Base-by-base conservation (phyloP, 1,284 basidiomycete species). In the Testicularia cyperi region DNA sequence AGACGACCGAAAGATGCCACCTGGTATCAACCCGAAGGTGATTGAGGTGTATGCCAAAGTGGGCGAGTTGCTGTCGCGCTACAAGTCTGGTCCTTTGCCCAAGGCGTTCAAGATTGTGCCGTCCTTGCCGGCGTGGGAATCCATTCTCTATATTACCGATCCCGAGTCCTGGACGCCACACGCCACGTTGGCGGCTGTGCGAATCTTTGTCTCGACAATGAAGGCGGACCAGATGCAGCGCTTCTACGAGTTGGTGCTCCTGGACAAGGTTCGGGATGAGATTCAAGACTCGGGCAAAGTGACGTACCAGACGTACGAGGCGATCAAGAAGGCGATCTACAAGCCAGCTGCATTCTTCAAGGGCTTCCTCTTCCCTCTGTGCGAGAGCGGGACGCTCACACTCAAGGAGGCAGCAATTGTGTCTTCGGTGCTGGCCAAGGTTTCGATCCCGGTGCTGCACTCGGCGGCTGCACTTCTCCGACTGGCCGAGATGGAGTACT, bases 291-390 rank as follows among this genome's bases (percentile, higher is more conserved):
- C 85, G 24, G 78, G 88, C 84, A 97, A 92, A 74, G 81, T 97
- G 36, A 88, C 89, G 70, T 88, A 91, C 20, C 95, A 98, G 60
- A 88, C 92, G 60, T 99, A 95, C 72, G 90, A 94, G 74, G 86
- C 87, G 19, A 78, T 98, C 67, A 94, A 92, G 77, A 87, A 91
- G 66, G 84, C 90, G 9, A 79, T 98, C 51, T 98, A 94, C 79
- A 99, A 98, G 78, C 95, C 95, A 4, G 88, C 88, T 1, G 92
- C 95, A 1, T 97, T 97, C 77, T 98, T 98, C 83, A 98, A 98
- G 78, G 95, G 94, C 4, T 86, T 99, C 51, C 82, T 99, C 26
- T 98, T 98, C 78, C 95, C 95, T 1, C 81, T 99, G 70, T 84
- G 94, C 62, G 91, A 95, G 28, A 64, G 63, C 24, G 88, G 88